phyloP scores from a whole-genome alignment of 2,329 filamentous ascomycete genomes.

The Trichoderma sp. region DNA sequence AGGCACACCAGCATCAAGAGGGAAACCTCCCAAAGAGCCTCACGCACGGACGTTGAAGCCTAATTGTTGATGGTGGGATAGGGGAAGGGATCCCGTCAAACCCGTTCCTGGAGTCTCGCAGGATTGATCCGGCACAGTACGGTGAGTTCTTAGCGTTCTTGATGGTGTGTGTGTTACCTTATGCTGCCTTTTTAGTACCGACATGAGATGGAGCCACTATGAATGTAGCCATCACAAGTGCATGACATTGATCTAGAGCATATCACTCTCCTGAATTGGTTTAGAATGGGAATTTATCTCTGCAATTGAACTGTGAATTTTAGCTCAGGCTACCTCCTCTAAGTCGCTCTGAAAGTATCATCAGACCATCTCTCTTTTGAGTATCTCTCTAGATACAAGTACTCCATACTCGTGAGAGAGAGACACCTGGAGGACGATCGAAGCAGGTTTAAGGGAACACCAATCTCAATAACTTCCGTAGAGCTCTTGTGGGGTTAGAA shows the following conservation, averaged over 20 bases:
- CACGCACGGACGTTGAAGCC: not conserved
- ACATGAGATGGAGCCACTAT: not conserved
- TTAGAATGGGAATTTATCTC: not conserved
- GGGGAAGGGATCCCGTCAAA: not conserved
- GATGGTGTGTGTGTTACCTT: not conserved
- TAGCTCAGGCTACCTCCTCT: not conserved
- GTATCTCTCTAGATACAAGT: not conserved
- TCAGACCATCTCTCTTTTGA: not conserved
- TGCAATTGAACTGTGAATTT: not conserved
- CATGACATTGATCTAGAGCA: not conserved
- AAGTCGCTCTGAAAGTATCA: not conserved
- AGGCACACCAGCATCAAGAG: not conserved
- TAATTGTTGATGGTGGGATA: not conserved
- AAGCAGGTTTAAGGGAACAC: not conserved
- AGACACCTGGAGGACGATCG: not conserved
- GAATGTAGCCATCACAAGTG: not conserved
- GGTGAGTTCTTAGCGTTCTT: not conserved
- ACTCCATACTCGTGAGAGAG: not conserved
- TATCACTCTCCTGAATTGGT: not conserved
- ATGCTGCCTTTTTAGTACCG: not conserved
- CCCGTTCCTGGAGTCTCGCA: not conserved
- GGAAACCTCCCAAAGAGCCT: conserved; percentile 5
- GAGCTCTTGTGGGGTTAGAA: not conserved
- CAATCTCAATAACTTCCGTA: not conserved
- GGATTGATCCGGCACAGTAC: not conserved